Conservation (phyloP, 192 early-diverging fungal genomes). For the Linnemannia zychae region DNA sequence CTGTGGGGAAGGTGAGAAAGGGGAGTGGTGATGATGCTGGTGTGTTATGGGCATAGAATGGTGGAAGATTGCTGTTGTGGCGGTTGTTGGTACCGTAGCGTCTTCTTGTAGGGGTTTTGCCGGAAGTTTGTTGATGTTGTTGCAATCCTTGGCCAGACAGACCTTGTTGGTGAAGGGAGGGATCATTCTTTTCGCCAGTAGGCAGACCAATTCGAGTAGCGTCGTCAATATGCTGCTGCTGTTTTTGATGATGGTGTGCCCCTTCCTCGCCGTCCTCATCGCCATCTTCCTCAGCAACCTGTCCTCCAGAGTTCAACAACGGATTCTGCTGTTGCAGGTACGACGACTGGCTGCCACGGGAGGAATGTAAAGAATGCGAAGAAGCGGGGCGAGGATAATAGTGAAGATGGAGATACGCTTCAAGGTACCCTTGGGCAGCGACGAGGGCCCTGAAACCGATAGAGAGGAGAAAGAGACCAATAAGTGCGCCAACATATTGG, state of each 20-base stretch:
- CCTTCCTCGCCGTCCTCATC: background rate
- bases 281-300: background rate
- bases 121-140: background rate
- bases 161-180: background rate
- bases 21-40: background rate
- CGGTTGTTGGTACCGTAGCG: background rate
- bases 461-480: conserved; percentile 62
- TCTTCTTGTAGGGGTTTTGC: background rate
- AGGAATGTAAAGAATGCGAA: background rate
- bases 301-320: background rate
- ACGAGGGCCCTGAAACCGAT: conserved; percentile 57
- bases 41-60: background rate
- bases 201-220: background rate
- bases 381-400: conserved; percentile 35
- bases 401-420: conserved; percentile 53
- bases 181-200: background rate
- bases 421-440: conserved; percentile 58
- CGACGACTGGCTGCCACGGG: background rate
- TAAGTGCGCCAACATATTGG: conserved; percentile 61
- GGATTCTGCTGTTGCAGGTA: background rate
- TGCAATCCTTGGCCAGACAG: background rate
- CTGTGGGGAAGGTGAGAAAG: conserved; percentile 35
- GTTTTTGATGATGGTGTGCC: background rate
- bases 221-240: background rate
- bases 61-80: background rate